Evolutionary conservation across 805 yeast species (phyloP), one percentile per base, ranked within the genome.

Genomic region (Saitoella complicata): DNA sequence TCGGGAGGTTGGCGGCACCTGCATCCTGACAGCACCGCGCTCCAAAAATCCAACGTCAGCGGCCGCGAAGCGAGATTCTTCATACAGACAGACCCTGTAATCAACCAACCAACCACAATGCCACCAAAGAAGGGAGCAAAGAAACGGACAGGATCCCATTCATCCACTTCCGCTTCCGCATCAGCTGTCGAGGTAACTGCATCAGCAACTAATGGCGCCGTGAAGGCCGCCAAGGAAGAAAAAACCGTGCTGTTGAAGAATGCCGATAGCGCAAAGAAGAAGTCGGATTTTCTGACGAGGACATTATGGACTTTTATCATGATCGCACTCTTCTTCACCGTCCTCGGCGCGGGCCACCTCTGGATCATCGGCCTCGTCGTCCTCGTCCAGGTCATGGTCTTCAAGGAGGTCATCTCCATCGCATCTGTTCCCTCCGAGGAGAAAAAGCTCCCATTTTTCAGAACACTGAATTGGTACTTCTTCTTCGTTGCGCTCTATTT

Each of bases 301-400:
- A 79, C 97, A 3, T 68, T 82, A 41, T 91, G 97, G 97, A 82
- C 96, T 0, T 62, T 91, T 54, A 85, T 91, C 11, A 87, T 91
- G 96, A 79, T 91, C 48, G 62, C 68, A 11, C 76, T 75, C 5
- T 80, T 86, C 61, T 75, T 84, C 49, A 63, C 71, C 36, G 69
- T 81, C 30, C 65, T 87, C 41, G 77, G 82, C 31, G 73, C 87
- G 7, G 98, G 98, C 38, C 97, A 87, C 58, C 65, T 81, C 45
- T 77, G 86, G 69, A 73, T 86, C 44, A 81, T 87, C 47, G 60
- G 73, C 5, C 66, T 83, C 47, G 85, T 88, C 41, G 66, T 81
- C 38, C 55, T 76, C 6, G 72, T 85, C 47, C 95, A 91, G 63
- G 69, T 82, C 32, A 71, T 86, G 45, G 84, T 93, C 4, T 91